phyloP scores from a whole-genome alignment of 164 flowering plant genomes.

The Stephania yunnanensis region DNA sequence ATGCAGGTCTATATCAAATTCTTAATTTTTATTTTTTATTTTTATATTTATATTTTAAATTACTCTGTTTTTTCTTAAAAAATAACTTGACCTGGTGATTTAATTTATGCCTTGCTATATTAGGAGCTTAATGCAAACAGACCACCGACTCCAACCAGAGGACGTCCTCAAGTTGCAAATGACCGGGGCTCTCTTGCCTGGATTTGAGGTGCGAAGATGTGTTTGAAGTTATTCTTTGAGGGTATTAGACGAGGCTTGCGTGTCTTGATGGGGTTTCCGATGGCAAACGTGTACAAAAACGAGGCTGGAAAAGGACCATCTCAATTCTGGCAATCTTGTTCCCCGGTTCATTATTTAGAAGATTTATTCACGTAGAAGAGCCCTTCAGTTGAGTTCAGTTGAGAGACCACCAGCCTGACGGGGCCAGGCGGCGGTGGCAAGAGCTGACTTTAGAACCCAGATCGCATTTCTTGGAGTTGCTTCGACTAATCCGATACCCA shows the following conservation, averaged over 20 bases:
- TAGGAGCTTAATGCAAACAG: slow-evolving; percentile 99
- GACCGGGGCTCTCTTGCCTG: slow-evolving; percentile 97
- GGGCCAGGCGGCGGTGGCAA: neutral
- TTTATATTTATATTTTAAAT: neutral
- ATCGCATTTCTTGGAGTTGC: slow-evolving; percentile 19
- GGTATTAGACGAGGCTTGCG: slow-evolving; percentile 18
- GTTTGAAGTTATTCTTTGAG: slow-evolving; percentile 16
- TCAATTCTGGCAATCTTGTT: slow-evolving; percentile 4
- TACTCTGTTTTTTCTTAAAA: neutral
- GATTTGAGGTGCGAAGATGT: slow-evolving; percentile 45
- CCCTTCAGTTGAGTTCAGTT: neutral
- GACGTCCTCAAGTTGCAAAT: slow-evolving; percentile 87
- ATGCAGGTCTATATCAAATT: slow-evolving; percentile 65
- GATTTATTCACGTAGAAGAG: slow-evolving; percentile 3
- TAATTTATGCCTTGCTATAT: slow-evolving; percentile 8
- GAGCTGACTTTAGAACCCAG: slow-evolving; percentile 10
- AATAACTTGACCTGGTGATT: neutral
- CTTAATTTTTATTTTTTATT: neutral
- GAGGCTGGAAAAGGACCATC: slow-evolving; percentile 9
- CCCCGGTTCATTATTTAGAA: slow-evolving; percentile 4
- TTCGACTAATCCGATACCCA: neutral
- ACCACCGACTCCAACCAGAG: slow-evolving; percentile 99
- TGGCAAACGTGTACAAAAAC: slow-evolving; percentile 31
- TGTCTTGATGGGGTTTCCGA: slow-evolving; percentile 27
- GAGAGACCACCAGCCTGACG: slow-evolving; percentile 5